Conservation (phyloP, 2,329 filamentous ascomycete species). For the Aspergillus sp. region DNA sequence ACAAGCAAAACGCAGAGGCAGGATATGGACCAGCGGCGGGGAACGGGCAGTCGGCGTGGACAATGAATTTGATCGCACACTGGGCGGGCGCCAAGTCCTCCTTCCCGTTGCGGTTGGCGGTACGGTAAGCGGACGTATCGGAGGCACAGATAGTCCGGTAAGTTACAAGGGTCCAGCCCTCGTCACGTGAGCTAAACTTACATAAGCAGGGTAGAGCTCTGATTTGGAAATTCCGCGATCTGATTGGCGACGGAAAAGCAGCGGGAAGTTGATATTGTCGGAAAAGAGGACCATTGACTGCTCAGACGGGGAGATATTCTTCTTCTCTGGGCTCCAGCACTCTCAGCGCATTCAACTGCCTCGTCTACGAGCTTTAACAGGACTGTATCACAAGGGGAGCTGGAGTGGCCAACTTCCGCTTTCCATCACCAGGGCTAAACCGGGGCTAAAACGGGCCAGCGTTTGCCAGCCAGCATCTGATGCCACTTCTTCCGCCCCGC, state of each 20-base stretch:
- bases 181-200: conserved; percentile 13
- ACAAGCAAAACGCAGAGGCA: conserved; percentile 9
- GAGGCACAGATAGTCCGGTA: conserved; percentile 17
- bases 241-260: background rate
- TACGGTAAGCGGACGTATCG: conserved; percentile 9
- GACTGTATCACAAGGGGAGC: too few relatives aligned
- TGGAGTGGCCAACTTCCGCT: too few relatives aligned
- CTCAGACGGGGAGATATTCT: too few relatives aligned
- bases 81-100: conserved; percentile 27
- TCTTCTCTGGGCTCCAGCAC: too few relatives aligned
- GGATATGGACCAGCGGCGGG: conserved; percentile 14
- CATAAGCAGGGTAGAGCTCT: too few relatives aligned
- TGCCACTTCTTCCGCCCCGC: conserved; percentile 19
- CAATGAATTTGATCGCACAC: conserved; percentile 35
- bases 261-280: background rate
- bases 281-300: too few relatives aligned
- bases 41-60: conserved; percentile 22
- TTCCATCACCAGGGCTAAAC: background rate
- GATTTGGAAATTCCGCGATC: too few relatives aligned
- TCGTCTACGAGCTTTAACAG: too few relatives aligned
- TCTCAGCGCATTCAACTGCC: too few relatives aligned
- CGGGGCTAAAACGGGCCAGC: too few relatives aligned
- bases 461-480: conserved; percentile 3
- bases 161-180: conserved; percentile 15
- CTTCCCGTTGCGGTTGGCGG: conserved; percentile 9